phyloP scores from a whole-genome alignment of 2,329 filamentous ascomycete genomes.

The Aspergillus terreus region DNA sequence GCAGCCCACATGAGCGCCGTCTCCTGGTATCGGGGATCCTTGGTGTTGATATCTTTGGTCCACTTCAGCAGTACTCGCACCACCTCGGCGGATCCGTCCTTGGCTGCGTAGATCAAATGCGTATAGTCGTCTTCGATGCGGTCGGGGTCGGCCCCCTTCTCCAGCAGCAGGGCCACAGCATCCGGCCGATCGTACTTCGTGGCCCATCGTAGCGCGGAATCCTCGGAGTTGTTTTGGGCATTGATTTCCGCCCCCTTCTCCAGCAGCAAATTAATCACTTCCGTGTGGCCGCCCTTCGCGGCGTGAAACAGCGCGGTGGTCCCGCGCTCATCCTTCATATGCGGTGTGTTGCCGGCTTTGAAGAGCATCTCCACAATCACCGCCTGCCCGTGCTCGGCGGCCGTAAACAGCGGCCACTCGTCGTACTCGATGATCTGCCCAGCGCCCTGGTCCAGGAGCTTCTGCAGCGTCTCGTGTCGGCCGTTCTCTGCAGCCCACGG shows the following conservation, averaged over 20 bases:
- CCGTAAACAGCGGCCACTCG: neutral
- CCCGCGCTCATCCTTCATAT: neutral
- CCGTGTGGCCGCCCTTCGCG: neutral
- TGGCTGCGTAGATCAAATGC: neutral
- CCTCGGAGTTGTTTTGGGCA: neutral
- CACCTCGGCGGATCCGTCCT: neutral
- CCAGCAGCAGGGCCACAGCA: neutral
- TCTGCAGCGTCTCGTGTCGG: neutral
- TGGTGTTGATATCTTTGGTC: neutral
- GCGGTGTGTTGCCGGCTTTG: neutral
- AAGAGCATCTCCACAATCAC: neutral
- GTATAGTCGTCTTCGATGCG: neutral
- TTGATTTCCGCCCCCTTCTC: neutral
- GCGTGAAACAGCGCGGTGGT: neutral
- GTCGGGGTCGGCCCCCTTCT: neutral
- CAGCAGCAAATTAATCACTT: neutral
- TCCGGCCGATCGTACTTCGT: neutral
- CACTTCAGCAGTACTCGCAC: neutral
- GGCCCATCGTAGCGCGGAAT: neutral
- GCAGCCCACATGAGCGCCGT: neutral
- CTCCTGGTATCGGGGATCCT: neutral
- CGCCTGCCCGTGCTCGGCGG: neutral
- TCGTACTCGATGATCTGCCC: neutral
- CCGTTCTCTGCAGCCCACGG: neutral
- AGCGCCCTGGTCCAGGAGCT: constrained; percentile 1